A percentile compares a stretch with the other conserved stretches of the same genome.
Evolutionary conservation across 2,329 filamentous ascomycete species (phyloP).

Genomic region (Penicillium rolfsii): DNA sequence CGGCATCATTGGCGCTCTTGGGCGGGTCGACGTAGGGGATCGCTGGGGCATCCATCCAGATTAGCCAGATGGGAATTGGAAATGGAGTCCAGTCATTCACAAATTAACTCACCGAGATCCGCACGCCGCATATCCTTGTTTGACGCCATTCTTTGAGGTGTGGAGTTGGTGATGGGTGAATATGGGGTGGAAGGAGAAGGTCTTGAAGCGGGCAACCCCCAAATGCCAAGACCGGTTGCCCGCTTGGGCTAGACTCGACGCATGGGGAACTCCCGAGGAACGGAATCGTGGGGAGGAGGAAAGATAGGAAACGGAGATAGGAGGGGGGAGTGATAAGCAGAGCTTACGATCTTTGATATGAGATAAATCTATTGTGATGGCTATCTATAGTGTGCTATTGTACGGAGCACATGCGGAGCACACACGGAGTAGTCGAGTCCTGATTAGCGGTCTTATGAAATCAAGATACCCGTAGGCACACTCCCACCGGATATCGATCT

Average conservation of each 20-base stretch:
- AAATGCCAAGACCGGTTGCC: conserved; percentile 14
- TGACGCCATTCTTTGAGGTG: conserved; percentile 57
- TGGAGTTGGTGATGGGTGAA: conserved; percentile 11
- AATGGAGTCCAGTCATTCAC: not conserved
- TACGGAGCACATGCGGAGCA: no score
- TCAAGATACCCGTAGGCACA: not conserved
- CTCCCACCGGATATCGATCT: not conserved
- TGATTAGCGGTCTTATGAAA: not conserved
- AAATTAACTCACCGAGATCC: conserved; percentile 66
- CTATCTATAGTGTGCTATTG: not conserved
- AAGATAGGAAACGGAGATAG: not conserved
- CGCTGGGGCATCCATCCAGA: conserved; percentile 57
- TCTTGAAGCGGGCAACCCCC: conserved; percentile 10
- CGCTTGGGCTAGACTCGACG: conserved; percentile 15
- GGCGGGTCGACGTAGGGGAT: conserved; percentile 83
- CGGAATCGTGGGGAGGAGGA: not conserved
- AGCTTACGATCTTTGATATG: not conserved
- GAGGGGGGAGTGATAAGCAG: not conserved
- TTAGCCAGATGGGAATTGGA: conserved; percentile 5
- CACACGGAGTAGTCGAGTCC: not conserved
- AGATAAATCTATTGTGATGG: not conserved
- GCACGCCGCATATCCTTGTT: conserved; percentile 76
- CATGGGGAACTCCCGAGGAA: conserved; percentile 1
- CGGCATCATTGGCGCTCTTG: conserved; percentile 63
- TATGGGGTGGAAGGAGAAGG: conserved; percentile 15